Conservation (phyloP, 2,329 filamentous ascomycete genomes). For the Claviceps capensis region DNA sequence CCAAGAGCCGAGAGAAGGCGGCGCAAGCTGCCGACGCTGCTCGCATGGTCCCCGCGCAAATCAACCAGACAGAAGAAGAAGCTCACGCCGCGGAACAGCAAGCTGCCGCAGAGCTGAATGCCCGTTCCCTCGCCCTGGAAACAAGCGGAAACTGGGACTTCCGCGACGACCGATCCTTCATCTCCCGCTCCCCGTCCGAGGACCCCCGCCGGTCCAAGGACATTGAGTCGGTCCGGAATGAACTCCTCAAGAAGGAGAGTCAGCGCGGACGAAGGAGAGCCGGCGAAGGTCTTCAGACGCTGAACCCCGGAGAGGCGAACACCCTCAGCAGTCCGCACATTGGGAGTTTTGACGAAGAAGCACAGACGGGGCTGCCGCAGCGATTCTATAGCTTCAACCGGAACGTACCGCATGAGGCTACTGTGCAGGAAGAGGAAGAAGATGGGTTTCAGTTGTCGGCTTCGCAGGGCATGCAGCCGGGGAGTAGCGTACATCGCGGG, state of each 20-base stretch:
- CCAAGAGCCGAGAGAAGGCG: constrained; percentile 45
- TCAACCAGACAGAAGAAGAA: constrained; percentile 15
- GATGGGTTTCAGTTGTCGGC: constrained; percentile 7
- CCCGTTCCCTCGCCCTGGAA: constrained; percentile 16
- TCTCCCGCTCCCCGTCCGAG: constrained; percentile 17
- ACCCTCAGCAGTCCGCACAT: constrained; percentile 18
- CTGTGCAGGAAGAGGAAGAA: constrained; percentile 8
- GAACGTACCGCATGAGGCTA: neutral
- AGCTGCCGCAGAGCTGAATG: constrained; percentile 32
- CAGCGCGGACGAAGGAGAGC: constrained; percentile 35
- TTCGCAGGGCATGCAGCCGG: constrained; percentile 3
- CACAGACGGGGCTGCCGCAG: constrained; percentile 21
- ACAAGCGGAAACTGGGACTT: constrained; percentile 13
- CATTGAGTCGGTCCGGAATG: constrained; percentile 22
- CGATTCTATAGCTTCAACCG: constrained; percentile 19
- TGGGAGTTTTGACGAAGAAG: constrained; percentile 29
- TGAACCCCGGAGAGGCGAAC: constrained; percentile 14
- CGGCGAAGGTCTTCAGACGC: constrained; percentile 29
- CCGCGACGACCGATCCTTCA: constrained; percentile 6
- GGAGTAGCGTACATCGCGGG: neutral
- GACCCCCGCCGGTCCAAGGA: constrained; percentile 24
- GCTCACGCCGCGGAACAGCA: constrained; percentile 25
- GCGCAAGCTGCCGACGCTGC: constrained; percentile 46
- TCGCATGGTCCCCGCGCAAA: constrained; percentile 45
- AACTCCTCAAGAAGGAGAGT: constrained; percentile 28